Evolutionary conservation across 2,329 filamentous ascomycete species (phyloP).

Genomic region (Botrytis elliptica): DNA sequence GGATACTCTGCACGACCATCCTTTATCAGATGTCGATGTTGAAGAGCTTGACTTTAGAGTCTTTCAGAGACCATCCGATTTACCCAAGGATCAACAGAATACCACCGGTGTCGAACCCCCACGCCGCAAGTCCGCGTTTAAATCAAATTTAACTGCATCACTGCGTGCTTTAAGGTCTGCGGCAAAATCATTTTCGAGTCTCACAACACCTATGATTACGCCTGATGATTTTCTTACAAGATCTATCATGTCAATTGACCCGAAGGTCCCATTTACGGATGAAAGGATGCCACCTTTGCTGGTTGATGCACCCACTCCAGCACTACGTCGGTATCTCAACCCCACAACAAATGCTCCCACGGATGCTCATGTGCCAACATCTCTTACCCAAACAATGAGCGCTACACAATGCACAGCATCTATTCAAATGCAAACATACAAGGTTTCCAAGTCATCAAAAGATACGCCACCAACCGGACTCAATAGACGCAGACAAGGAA

Average conservation of each 20-base stretch:
- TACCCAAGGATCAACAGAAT: conserved; percentile 24
- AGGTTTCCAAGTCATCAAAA: conserved; percentile 40
- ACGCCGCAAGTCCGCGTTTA: conserved; percentile 51
- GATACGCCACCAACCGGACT: conserved; percentile 42
- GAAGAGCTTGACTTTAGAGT: conserved; percentile 52
- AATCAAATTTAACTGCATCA: conserved; percentile 67
- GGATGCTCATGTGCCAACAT: conserved; percentile 42
- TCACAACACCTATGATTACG: conserved; percentile 63
- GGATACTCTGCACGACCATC: conserved; percentile 48
- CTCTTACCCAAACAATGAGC: conserved; percentile 40
- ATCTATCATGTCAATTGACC: conserved; percentile 66
- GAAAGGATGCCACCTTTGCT: conserved; percentile 63
- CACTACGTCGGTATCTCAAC: conserved; percentile 66
- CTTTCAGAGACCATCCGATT: conserved; percentile 40
- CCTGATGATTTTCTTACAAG: conserved; percentile 66
- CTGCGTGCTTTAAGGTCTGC: conserved; percentile 61
- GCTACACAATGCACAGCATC: conserved; percentile 58
- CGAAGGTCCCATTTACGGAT: conserved; percentile 64
- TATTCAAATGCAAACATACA: conserved; percentile 71
- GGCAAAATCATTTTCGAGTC: conserved; percentile 60
- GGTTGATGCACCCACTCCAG: conserved; percentile 64
- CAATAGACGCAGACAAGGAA: conserved; percentile 35
- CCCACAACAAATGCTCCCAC: conserved; percentile 54
- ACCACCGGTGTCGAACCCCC: conserved; percentile 23
- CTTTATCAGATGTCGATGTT: conserved; percentile 44